Conservation (phyloP, 2,329 filamentous ascomycete species). For the Nothomitra cinnamomea region DNA sequence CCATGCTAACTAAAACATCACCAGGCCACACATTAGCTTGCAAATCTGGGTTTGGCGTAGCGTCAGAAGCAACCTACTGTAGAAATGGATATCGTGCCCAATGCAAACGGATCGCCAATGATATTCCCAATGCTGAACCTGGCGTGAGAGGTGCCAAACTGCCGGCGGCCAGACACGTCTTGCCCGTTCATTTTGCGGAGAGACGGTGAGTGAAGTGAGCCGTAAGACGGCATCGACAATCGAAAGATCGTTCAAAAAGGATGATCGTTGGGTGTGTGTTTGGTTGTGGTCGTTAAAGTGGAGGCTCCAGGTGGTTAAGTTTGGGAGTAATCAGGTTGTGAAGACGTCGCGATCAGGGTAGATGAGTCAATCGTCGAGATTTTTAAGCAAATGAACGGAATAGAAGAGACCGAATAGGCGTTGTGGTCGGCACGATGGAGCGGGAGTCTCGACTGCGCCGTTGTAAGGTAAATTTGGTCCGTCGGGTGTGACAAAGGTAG, state of each 20-base stretch:
- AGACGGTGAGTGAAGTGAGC: conserved; percentile 55
- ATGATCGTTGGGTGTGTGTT: background rate
- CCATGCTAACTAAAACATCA: conserved; percentile 61
- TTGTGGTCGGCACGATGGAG: no score
- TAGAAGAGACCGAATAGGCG: no score
- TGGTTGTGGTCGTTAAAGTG: background rate
- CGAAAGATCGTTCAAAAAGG: background rate
- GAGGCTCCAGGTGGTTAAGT: background rate
- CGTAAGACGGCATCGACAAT: conserved; percentile 50
- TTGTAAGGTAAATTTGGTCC: background rate
- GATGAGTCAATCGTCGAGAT: no score
- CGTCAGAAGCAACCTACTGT: conserved; percentile 42
- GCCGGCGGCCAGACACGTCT: background rate
- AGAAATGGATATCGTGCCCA: conserved; percentile 84
- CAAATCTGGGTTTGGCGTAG: background rate
- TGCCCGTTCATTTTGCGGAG: conserved; percentile 66
- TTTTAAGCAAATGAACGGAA: no score
- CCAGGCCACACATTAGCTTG: conserved; percentile 6
- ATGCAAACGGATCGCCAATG: conserved; percentile 85
- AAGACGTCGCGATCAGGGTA: no score
- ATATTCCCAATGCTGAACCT: conserved; percentile 69
- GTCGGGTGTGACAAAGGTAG: background rate
- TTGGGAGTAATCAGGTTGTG: no score
- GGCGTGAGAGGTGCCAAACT: conserved; percentile 10
- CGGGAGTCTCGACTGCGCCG: no score